phyloP scores from a whole-genome alignment of 192 early-diverging fungal genomes.

The Coemansia sp. region DNA sequence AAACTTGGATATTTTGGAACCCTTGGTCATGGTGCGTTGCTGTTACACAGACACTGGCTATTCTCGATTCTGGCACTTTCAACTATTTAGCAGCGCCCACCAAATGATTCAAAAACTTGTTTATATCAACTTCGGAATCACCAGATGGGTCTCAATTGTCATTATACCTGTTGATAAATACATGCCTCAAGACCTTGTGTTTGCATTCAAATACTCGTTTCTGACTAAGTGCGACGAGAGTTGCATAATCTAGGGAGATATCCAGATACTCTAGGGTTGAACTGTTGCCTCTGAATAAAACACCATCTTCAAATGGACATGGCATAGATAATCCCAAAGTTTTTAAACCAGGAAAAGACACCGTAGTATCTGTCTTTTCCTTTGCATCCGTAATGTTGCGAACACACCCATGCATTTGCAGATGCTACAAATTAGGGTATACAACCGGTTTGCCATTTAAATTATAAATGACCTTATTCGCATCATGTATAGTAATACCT shows the following conservation, averaged over 20 bases:
- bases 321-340: neutral
- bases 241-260: neutral
- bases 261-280: neutral
- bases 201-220: neutral
- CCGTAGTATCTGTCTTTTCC: neutral
- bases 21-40: neutral
- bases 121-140: neutral
- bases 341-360: neutral
- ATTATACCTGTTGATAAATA: neutral
- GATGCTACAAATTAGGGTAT: neutral
- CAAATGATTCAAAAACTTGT: neutral
- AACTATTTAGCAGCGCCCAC: neutral
- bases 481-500: neutral
- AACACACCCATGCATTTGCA: neutral
- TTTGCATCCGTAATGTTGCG: neutral
- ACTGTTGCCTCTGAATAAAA: conserved; percentile 6
- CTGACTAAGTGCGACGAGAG: neutral
- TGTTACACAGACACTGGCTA: neutral
- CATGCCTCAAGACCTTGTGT: neutral
- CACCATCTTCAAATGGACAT: conserved; percentile 10
- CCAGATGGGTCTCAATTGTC: neutral
- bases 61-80: neutral
- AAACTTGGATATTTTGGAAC: neutral
- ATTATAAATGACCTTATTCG: neutral
- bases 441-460: neutral